A percentile compares a stretch with the other conserved stretches of the same genome.
phyloP scores from a whole-genome alignment of 495 filamentous ascomycete genomes.

The Trichoderma gamsii region DNA sequence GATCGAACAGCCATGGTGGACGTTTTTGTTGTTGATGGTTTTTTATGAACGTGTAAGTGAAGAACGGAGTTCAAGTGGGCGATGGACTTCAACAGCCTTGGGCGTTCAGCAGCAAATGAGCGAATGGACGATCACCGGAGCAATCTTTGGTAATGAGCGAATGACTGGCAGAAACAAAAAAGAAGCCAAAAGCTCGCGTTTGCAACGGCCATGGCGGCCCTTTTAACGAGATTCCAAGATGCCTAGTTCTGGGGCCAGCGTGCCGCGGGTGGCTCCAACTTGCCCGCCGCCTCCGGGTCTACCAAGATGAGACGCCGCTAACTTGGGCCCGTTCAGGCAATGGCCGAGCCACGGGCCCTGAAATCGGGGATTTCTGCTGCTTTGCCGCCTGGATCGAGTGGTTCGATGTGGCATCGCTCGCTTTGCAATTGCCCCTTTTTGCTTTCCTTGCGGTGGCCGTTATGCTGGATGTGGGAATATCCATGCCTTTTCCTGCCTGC shows the following conservation, averaged over 20 bases:
- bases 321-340: not conserved
- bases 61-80: not conserved
- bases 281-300: constrained; percentile 6
- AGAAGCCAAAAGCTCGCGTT: not conserved
- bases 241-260: not conserved
- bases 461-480: too few species aligned
- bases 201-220: not conserved
- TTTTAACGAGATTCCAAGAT: not conserved
- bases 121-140: constrained; percentile 5
- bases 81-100: not conserved
- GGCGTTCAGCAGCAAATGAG: not conserved
- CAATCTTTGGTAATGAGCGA: not conserved
- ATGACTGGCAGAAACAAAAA: not conserved
- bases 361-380: too few species aligned
- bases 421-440: too few species aligned
- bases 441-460: too few species aligned
- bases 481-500: too few species aligned
- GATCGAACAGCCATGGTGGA: constrained; percentile 10
- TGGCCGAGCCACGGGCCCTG: constrained; percentile 9
- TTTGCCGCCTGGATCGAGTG: too few species aligned
- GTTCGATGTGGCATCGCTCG: too few species aligned
- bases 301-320: constrained; percentile 13
- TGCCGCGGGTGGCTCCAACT: not conserved
- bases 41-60: not conserved
- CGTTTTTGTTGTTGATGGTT: not conserved